Evolutionary conservation across 306 rosid genomes (phyloP), one percentile per base, ranked within the genome.

Genomic region (Ormosia emarginata): DNA sequence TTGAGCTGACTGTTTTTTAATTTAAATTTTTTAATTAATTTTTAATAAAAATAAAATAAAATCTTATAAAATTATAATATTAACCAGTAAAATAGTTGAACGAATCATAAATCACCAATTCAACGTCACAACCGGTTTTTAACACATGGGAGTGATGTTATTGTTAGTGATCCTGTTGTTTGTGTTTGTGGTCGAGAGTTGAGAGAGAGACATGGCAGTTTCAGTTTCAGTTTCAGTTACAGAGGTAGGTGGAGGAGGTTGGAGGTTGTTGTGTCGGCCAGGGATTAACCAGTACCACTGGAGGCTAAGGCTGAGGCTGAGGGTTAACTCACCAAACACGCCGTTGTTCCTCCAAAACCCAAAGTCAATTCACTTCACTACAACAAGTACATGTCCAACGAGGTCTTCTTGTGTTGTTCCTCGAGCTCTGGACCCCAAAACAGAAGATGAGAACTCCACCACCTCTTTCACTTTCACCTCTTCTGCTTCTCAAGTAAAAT

Each of bases 341-440:
- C 36, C 79, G 68, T 40, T 62, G 43, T 79, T 57, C 70, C 71
- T 69, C 40, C 62, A 10, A 57, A 79, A 6, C 32, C 37, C 40
- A 61, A 18, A 8, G 36, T 83, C 83, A n/a, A 2, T 65, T 84
- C 11, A 61, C 82, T 55, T 72, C 72, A 68, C 88, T 33, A 63
- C 79, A 2, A 34, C 69, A 43, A 61, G 32, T 44, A 12, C 34
- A 49, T 24, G 24, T 24, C 56, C 41, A 1, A 30, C 50, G 29
- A 17, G 30, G 62, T 67, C 71, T 44, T 64, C 62, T 37, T 72
- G 67, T n/a, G 46, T 69, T 65, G 47, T 82, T 70, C 66, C 76
- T 65, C 86, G 88, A 66, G 90, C 98, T 63, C 67, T 74, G 10
- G 90, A 82, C 56, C 93, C 92, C 40, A 79, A 68, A 61, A 77